Conservation (phyloP, 2,329 filamentous ascomycete genomes). For the Fusarium xylarioides region DNA sequence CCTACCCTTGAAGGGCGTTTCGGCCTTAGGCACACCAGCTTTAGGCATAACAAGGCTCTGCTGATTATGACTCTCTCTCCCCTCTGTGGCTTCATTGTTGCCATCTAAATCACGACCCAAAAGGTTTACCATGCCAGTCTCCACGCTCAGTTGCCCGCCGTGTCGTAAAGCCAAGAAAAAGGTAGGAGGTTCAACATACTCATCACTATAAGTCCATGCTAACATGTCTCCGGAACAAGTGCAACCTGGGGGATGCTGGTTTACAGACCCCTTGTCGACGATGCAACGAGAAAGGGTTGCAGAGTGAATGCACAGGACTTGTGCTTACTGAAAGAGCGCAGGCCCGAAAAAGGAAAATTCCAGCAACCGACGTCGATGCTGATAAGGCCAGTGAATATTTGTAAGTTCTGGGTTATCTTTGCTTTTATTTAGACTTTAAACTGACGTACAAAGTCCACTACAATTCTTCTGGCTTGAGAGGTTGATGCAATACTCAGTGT, state of each 20-base stretch:
- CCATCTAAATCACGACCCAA: rapidly evolving
- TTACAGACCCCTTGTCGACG: background rate
- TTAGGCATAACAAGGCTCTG: background rate
- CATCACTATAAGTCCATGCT: background rate
- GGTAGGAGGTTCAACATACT: background rate
- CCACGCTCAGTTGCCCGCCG: background rate
- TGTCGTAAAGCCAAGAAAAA: background rate
- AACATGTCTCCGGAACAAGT: background rate
- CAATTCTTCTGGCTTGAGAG: background rate
- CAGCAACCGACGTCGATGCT: rapidly evolving
- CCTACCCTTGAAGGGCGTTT: rapidly evolving
- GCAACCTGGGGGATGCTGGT: background rate
- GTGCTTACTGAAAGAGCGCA: background rate
- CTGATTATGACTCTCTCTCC: background rate
- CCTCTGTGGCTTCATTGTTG: background rate
- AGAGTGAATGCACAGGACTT: background rate
- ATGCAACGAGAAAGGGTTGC: background rate
- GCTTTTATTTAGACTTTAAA: rapidly evolving
- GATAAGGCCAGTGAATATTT: background rate
- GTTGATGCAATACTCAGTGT: background rate
- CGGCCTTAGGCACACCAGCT: background rate
- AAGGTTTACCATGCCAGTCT: background rate
- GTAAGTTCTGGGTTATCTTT: background rate
- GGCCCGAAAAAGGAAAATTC: background rate
- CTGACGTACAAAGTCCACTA: rapidly evolving